Conservation (phyloP, 2,329 filamentous ascomycete species). For the Arthrobotrys megalospora region DNA sequence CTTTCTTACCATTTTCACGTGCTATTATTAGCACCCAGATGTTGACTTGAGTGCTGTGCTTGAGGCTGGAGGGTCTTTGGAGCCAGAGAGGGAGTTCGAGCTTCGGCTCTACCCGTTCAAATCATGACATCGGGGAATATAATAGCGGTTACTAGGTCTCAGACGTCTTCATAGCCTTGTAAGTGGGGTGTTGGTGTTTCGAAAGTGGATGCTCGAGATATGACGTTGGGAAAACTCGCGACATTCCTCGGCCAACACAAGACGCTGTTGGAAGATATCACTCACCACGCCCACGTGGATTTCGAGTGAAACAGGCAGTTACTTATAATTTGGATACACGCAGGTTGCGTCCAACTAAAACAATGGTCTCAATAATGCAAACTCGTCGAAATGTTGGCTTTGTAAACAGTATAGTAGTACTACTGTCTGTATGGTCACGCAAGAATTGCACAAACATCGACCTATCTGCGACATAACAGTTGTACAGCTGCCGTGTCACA, state of each 20-base stretch:
- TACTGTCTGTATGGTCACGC: too few species aligned
- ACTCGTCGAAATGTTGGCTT: background rate
- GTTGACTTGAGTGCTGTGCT: background rate
- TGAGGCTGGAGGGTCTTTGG: background rate
- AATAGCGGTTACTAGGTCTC: background rate
- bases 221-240: constrained; percentile 30
- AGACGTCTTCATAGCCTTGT: background rate
- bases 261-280: constrained; percentile 11
- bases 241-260: constrained; percentile 39
- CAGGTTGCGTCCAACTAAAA: background rate
- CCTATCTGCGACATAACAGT: too few species aligned
- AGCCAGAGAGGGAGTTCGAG: background rate
- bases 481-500: too few species aligned
- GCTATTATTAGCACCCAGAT: background rate
- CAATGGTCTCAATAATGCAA: background rate
- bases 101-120: background rate
- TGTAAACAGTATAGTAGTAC: background rate
- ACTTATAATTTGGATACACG: background rate
- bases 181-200: background rate
- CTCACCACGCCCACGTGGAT: constrained; percentile 8
- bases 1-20: constrained; percentile 54
- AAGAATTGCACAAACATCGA: too few species aligned
- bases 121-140: background rate
- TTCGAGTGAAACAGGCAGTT: constrained; percentile 4
- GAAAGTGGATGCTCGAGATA: constrained; percentile 21